Base-by-base conservation (phyloP, 305 asterid genomes). In the Lippia alba region DNA sequence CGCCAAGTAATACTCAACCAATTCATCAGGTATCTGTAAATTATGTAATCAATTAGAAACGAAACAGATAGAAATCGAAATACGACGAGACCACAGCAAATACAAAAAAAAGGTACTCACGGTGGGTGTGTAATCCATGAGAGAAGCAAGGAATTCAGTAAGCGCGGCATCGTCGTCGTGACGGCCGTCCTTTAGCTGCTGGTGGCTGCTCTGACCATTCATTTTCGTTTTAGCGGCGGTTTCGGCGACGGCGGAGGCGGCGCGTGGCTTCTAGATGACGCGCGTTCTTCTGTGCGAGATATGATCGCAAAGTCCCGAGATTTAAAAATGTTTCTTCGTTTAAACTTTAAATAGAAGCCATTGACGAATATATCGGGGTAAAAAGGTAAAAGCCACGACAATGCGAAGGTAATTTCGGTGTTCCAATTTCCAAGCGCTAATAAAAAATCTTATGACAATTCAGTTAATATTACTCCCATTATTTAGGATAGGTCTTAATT, bases 101-200 rank as follows among this genome's bases (percentile, higher is more conserved):
- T 0, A 69, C 14, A 45, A 1, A 70, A 45, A 1, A 70, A 24
- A 6, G 41, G 15, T 55, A 24, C 56, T 83, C 73, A 94, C 98
- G n/a, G 99, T 91, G 57, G 99, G 96, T 17, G 90, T 89, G 73
- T 91, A 91, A 78, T 94, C 99, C 94, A 94, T 85, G 50, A 94
- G 79, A 5, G 99, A 91, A 32, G 96, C 90, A 44, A 94, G 99
- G 74, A 94, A 94, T 56, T 94, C 97, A 8, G 96, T 76, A 56
- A 91, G 87, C 34, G 86, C 84, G 49, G 92, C 83, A 72, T 94
- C 98, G 67, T 93, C 97, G 4, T 88, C 97, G 78, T 89, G 97
- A 66, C 89, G 91, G 67, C 84, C 92, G 64, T 88, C 96, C 80
- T 66, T 83, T 6, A 83, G 72, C 30, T 82, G 87, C 75, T 79